Evolutionary conservation across 2,329 filamentous ascomycete species (phyloP), one percentile per base, ranked within the genome.

Genomic region (Dothistroma septosporum): DNA sequence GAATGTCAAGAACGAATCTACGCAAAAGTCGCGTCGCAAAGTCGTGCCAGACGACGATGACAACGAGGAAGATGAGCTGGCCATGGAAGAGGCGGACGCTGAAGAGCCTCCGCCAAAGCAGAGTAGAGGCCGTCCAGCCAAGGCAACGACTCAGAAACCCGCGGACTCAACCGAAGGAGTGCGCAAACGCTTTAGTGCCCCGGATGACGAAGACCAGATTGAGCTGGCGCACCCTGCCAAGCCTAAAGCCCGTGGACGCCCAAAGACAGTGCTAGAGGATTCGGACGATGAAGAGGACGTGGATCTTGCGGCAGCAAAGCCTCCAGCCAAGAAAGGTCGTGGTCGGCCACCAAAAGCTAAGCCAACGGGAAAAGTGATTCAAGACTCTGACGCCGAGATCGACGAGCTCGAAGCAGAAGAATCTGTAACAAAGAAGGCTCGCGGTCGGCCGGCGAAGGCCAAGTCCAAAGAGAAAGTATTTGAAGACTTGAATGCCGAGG

Each of bases 41-140:
- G 59, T 69, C 48, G 54, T 68, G 9, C 55, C 58, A 24, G 61
- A 66, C 14, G 61, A 66, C 16, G 61, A 68, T 2, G 66, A 67
- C 48, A 66, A 70, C 22, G 61, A 61, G 3, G 68, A 66, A 56
- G 65, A 70, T 52, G 69, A 68, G 55, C 61, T 70, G 21, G 64
- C 63, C 14, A 60, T 61, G 55, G 65, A 66, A n/a, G 32, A 55
- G 5, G 33, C 37, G 19, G 49, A 58, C 11, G 57, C 55, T 2
- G 53, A 63, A 32, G 44, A 56, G 35, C 53, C 57, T 31, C 37
- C 47, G 14, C 50, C 61, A 19, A 61, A 61, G 52, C 61, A 60
- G 47, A n/a, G 14, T n/a, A 58, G 65, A 41, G 59, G 63, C 21
- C 55, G 61, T 9, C 58, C 61, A 9, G 44, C 64, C 24, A 66